A percentile compares a stretch with the other conserved stretches of the same genome.
phyloP scores from a whole-genome alignment of 78 protist genomes.

The Dictyostelium intermedium region DNA sequence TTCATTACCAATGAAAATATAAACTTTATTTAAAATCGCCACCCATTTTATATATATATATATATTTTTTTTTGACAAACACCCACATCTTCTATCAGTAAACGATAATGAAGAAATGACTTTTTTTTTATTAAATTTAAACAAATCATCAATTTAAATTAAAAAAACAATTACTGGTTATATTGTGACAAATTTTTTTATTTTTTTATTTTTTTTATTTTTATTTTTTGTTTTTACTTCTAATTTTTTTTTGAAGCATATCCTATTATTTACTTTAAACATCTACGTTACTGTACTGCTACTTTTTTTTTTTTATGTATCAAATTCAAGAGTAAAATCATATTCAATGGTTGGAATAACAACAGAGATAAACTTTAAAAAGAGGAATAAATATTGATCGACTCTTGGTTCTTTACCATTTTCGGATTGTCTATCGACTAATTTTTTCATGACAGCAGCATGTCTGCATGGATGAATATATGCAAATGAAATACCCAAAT shows the following conservation, averaged over 20 bases:
- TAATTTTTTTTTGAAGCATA: not conserved
- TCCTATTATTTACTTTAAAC: not conserved
- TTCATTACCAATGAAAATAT: no score
- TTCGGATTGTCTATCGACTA: constrained; percentile 83
- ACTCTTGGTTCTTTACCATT: constrained; percentile 81
- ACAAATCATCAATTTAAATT: not conserved
- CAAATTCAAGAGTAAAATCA: constrained; percentile 91
- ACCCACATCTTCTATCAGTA: no score
- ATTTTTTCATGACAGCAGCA: constrained; percentile 94
- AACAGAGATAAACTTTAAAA: constrained; percentile 94
- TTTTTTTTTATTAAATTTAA: no score
- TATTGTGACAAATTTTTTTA: not conserved
- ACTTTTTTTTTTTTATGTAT: constrained; percentile 47
- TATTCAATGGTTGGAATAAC: constrained; percentile 98
- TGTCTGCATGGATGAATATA: constrained; percentile 95
- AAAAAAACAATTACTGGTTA: not conserved
- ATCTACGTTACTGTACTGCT: not conserved
- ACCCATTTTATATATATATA: no score
- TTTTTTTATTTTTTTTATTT: not conserved
- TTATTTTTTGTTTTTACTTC: not conserved
- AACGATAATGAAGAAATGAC: no score
- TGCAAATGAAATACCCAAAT: constrained; percentile 82
- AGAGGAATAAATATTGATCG: constrained; percentile 89
- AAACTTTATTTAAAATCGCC: no score
- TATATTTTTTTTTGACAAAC: no score